Evolutionary conservation across 148 eudicot species (phyloP).

Genomic region (Beta vulgaris): DNA sequence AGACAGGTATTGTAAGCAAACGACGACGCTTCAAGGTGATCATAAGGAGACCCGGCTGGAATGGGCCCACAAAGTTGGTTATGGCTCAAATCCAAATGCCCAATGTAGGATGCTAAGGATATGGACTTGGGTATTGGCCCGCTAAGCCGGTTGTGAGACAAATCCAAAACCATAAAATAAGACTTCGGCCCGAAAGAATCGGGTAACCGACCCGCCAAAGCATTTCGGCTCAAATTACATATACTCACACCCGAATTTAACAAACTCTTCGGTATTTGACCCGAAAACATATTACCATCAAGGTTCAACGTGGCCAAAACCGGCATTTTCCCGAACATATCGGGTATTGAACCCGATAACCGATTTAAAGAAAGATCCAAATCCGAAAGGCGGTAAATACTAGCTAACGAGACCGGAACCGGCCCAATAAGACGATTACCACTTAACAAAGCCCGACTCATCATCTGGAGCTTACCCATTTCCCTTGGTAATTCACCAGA

Average conservation of each 20-base stretch:
- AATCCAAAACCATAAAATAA: constrained; percentile 69
- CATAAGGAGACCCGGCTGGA: constrained; percentile 67
- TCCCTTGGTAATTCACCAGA: constrained; percentile 52
- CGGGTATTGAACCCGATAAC: constrained; percentile 59
- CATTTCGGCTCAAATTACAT: constrained; percentile 67
- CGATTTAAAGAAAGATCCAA: constrained; percentile 70
- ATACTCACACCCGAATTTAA: constrained; percentile 54
- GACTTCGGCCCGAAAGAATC: constrained; percentile 75
- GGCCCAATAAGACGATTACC: constrained; percentile 54
- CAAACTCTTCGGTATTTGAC: constrained; percentile 50
- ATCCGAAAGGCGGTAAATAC: constrained; percentile 66
- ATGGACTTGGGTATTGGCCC: constrained; percentile 74
- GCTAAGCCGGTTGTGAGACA: constrained; percentile 55
- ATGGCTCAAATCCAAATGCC: constrained; percentile 80
- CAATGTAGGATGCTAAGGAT: constrained; percentile 50
- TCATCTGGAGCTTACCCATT: constrained; percentile 59
- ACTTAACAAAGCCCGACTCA: constrained; percentile 73
- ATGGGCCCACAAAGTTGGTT: constrained; percentile 83
- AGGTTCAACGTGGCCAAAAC: constrained; percentile 68
- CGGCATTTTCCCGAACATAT: constrained; percentile 56
- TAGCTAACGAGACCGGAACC: constrained; percentile 52
- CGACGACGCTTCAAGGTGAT: constrained; percentile 78
- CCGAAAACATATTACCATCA: constrained; percentile 62
- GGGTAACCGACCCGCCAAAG: constrained; percentile 62
- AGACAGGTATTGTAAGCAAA: constrained; percentile 68